Conservation (phyloP, 1,139 yeast species). For the Zygoascus meyerae region DNA sequence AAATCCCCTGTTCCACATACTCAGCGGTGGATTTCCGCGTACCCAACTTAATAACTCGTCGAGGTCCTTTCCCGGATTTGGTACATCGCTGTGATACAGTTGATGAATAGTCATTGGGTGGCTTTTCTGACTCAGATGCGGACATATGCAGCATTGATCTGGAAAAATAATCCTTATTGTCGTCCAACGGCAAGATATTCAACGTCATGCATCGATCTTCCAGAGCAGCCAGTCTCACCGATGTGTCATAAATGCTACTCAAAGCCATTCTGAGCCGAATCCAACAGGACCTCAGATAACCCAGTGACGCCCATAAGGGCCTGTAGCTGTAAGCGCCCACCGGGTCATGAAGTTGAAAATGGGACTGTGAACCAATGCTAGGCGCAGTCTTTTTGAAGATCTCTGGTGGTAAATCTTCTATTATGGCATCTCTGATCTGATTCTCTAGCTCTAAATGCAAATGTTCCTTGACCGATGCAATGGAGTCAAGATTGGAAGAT, state of each 20-base stretch:
- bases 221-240: slow-evolving; percentile 1
- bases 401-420: slow-evolving; percentile 61
- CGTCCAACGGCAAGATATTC: background rate
- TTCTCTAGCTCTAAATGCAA: slow-evolving; percentile 51
- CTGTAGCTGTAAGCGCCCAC: too few relatives aligned
- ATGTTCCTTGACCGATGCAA: slow-evolving; percentile 35
- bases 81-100: background rate
- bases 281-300: background rate
- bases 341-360: too few relatives aligned
- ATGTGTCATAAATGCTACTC: background rate
- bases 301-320: too few relatives aligned
- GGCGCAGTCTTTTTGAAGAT: slow-evolving; percentile 1
- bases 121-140: background rate
- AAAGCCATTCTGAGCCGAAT: background rate
- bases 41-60: background rate
- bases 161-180: background rate
- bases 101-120: background rate
- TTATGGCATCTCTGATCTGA: slow-evolving; percentile 64
- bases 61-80: background rate
- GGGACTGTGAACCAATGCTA: background rate
- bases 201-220: background rate
- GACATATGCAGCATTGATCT: background rate
- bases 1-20: too few relatives aligned
- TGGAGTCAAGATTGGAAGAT: slow-evolving; percentile 66
- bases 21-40: background rate